Percentiles rank a stretch among this genome's conserved stretches.
phyloP scores from a whole-genome alignment of 371 early-diverging fungal species.

The Synchytrium microbalum region DNA sequence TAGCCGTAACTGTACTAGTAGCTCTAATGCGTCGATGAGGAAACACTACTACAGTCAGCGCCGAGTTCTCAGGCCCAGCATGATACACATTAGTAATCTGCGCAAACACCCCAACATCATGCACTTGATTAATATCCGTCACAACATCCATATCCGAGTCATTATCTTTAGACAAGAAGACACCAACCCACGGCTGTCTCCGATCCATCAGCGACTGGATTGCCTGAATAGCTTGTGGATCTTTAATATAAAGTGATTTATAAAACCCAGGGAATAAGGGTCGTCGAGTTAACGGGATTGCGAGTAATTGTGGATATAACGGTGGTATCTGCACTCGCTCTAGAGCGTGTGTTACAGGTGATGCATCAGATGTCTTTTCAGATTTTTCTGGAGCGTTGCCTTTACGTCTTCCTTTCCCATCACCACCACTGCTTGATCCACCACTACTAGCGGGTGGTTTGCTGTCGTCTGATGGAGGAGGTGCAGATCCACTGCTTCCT shows the following conservation, averaged over 20 bases:
- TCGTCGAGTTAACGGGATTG: conserved; percentile 85
- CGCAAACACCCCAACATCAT: conserved; percentile 91
- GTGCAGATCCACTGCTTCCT: neutral
- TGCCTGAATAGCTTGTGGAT: conserved; percentile 82
- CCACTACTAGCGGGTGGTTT: conserved; percentile 1
- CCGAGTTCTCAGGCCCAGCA: conserved; percentile 68
- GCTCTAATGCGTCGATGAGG: conserved; percentile 88
- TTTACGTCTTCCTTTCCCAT: neutral
- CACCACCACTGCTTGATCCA: neutral
- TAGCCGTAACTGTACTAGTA: conserved; percentile 47
- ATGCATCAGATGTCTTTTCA: neutral
- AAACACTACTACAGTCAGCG: conserved; percentile 88
- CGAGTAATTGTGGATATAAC: conserved; percentile 81
- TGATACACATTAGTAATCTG: conserved; percentile 94
- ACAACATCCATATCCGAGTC: conserved; percentile 76
- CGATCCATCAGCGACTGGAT: conserved; percentile 83
- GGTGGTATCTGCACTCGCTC: conserved; percentile 56
- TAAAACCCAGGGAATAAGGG: conserved; percentile 96
- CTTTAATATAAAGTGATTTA: conserved; percentile 91
- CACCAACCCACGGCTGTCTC: conserved; percentile 88
- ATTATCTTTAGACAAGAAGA: conserved; percentile 80
- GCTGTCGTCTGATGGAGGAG: neutral
- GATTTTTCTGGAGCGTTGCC: neutral
- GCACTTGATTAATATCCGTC: conserved; percentile 64
- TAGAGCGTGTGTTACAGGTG: neutral